These are phyloP conservation scores for Citrus reticulata DNA, from an alignment of 345 rosid genomes.

Conservation along the genomic window DNA sequence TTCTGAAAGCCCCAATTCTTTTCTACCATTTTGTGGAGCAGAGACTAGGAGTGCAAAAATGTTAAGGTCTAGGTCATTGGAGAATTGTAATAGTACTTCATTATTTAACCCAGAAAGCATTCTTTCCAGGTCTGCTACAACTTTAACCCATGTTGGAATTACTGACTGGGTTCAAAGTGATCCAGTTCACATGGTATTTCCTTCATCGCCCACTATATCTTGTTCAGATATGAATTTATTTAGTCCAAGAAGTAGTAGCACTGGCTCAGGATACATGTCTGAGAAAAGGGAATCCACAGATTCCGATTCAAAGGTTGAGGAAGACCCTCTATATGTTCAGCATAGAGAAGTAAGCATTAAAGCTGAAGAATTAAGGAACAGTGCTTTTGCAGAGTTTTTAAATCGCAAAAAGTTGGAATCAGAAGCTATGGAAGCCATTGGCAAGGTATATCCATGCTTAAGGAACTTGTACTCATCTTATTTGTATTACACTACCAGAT, in stretches of 20 bases:
- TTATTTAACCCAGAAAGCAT: slow-evolving; percentile 9
- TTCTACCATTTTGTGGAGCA: slow-evolving; percentile 7
- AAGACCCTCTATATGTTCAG: slow-evolving; percentile 25
- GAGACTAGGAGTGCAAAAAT: slow-evolving; percentile 8
- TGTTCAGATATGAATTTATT: slow-evolving; percentile 19
- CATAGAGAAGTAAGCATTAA: slow-evolving; percentile 29
- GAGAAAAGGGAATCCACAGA: slow-evolving; percentile 32
- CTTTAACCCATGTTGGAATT: slow-evolving; percentile 13
- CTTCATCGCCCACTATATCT: slow-evolving; percentile 10
- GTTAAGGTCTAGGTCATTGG: slow-evolving; percentile 28
- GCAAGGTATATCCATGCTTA: slow-evolving; percentile 38
- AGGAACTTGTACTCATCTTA: not conserved
- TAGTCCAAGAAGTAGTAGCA: slow-evolving; percentile 26
- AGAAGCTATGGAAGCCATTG: slow-evolving; percentile 40
- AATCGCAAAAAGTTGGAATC: slow-evolving; percentile 36
- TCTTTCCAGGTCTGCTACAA: slow-evolving; percentile 23
- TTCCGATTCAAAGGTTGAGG: slow-evolving; percentile 34
- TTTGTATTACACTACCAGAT: not conserved
- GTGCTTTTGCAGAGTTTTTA: slow-evolving; percentile 31
- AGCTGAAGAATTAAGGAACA: slow-evolving; percentile 28
- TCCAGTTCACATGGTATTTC: slow-evolving; percentile 14
- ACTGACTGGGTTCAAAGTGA: slow-evolving; percentile 27
- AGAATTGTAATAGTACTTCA: slow-evolving; percentile 7
- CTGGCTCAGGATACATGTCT: slow-evolving; percentile 24
- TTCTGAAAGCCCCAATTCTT: slow-evolving; percentile 23